Evolutionary conservation across 805 yeast species (phyloP).

Genomic region (Lachancea waltii): DNA sequence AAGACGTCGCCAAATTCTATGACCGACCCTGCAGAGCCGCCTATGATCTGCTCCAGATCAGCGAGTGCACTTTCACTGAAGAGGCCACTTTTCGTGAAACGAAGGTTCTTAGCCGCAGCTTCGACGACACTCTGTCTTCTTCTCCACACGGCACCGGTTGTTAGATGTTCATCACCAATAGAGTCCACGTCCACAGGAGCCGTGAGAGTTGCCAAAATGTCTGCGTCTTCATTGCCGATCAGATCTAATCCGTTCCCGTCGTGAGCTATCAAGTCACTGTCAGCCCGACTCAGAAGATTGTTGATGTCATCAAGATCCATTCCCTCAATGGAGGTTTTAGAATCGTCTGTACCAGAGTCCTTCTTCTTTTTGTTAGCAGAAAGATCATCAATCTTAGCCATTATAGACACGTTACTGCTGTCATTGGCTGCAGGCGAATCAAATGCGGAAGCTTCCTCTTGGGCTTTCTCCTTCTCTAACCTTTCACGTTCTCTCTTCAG

Average conservation of each 20-base stretch:
- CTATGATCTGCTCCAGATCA: conserved; percentile 58
- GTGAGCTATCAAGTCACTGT: conserved; percentile 7
- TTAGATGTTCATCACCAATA: conserved; percentile 8
- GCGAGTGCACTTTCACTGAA: conserved; percentile 69
- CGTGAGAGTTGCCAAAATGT: conserved; percentile 30
- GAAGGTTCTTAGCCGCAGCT: conserved; percentile 67
- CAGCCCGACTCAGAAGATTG: conserved; percentile 18
- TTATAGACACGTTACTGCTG: not conserved
- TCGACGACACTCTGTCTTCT: conserved; percentile 66
- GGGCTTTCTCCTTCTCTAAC: conserved; percentile 20
- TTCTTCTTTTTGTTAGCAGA: not conserved
- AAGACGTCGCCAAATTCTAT: conserved; percentile 9
- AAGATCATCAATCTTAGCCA: not conserved
- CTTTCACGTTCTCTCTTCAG: conserved; percentile 29
- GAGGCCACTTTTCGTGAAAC: conserved; percentile 69
- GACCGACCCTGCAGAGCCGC: conserved; percentile 7
- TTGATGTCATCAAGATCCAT: conserved; percentile 30
- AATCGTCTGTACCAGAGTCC: not conserved
- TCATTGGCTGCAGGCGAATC: conserved; percentile 5
- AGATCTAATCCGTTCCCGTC: conserved; percentile 19
- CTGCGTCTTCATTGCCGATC: conserved; percentile 24
- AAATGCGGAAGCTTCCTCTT: conserved; percentile 1
- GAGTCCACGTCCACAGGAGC: conserved; percentile 30
- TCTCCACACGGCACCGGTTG: conserved; percentile 33
- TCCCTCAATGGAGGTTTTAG: conserved; percentile 24